Conservation (phyloP, 2,329 filamentous ascomycete species). For the Penicillium freii region DNA sequence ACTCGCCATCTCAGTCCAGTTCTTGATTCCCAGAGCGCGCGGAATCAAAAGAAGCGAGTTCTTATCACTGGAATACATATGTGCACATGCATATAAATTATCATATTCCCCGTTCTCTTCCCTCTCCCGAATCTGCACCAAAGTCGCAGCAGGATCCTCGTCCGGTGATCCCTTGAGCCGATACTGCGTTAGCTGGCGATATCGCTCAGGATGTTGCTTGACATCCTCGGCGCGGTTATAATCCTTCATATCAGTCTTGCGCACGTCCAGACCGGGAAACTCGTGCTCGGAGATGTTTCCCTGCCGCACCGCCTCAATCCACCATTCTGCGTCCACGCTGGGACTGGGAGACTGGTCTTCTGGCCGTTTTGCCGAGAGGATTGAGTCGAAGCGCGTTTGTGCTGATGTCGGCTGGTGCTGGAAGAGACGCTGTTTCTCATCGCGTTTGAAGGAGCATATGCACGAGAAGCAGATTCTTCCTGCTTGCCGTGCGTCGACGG, state of each 20-base stretch:
- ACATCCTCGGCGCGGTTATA: slow-evolving; percentile 43
- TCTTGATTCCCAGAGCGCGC: slow-evolving; percentile 47
- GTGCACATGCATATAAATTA: slow-evolving; percentile 58
- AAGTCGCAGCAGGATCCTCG: slow-evolving; percentile 19
- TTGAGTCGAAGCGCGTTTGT: slow-evolving; percentile 30
- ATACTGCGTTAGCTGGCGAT: slow-evolving; percentile 49
- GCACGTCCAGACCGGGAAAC: slow-evolving; percentile 47
- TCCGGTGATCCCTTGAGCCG: slow-evolving; percentile 44
- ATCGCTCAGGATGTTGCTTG: slow-evolving; percentile 32
- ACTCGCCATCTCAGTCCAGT: slow-evolving; percentile 46
- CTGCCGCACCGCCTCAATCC: slow-evolving; percentile 29
- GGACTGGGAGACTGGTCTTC: slow-evolving; percentile 37
- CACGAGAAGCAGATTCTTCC: slow-evolving; percentile 53
- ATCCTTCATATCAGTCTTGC: slow-evolving; percentile 53
- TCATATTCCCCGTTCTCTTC: slow-evolving; percentile 40
- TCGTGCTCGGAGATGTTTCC: slow-evolving; percentile 29
- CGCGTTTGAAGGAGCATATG: slow-evolving; percentile 53
- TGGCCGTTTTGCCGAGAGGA: slow-evolving; percentile 31
- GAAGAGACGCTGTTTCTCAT: slow-evolving; percentile 34
- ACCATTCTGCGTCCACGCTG: slow-evolving; percentile 39
- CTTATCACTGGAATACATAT: slow-evolving; percentile 57
- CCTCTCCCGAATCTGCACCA: slow-evolving; percentile 21
- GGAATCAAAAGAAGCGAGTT: slow-evolving; percentile 55
- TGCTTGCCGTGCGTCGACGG: slow-evolving; percentile 53
- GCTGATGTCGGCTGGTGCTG: slow-evolving; percentile 32